Base-by-base conservation (phyloP, 108 stramenopile species). In the Cylindrotheca closterium region DNA sequence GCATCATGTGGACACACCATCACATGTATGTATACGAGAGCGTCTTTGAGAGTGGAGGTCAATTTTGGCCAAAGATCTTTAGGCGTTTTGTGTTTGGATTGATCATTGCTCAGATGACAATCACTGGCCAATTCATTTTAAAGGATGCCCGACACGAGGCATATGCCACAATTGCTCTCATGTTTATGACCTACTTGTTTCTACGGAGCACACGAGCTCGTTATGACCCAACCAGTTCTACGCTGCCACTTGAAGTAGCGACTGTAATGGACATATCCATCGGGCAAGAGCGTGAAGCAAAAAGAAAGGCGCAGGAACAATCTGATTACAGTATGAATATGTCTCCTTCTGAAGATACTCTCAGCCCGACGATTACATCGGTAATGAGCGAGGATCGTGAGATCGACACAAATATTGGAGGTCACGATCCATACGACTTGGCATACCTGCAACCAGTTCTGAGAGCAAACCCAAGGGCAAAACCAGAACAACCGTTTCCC, bases 41-140 rank as follows among this genome's bases (percentile, higher is more conserved):
- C 54, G 86, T 89, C 19, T 96, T 91, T 74, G 95, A 96, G 71
- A 90, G 89, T 55, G 95, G 95, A 58, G 95, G 94, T n/a, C 77
- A 85, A 65, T 94, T 93, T 60, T 96, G 91, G 92, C 95, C 95
- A 12, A 94, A 92, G 62, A 92, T 96, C 22, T 93, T 92, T 59
- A 87, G 92, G 25, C 80, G 95, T 1, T 93, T 92, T 65, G 80
- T 94, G 5, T 93, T 96, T 77, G 95, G 90, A 12, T 58, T 96
- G 47, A 79, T 93, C 42, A 84, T 96, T 53, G 91, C 92, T 4
- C 95, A 96, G 60, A 88, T 90, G 66, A 93, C 91, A 22, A 91
- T 96, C 46, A 89, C 89, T 17, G 95, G 95, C 8, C 91, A 93
- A 74, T 89, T 96, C 51, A 89, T 96, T 68, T 60, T 93, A 34